Base-by-base conservation (phyloP, 345 rosid genomes). In the Bruguiera gymnorhiza region DNA sequence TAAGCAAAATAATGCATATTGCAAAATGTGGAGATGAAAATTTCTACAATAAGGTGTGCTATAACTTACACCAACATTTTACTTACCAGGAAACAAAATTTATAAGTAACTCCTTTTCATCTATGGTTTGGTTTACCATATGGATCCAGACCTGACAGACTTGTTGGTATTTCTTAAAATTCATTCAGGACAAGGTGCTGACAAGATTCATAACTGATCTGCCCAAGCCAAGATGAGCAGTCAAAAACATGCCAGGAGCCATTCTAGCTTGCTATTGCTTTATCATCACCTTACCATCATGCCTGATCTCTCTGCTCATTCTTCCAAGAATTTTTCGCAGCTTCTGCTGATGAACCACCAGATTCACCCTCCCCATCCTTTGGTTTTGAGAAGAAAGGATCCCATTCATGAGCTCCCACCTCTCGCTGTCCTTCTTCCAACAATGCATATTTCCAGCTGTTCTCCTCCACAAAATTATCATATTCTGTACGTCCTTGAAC, bases 301-400 rank as follows among this genome's bases (percentile, higher is more conserved):
- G 86, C 73, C 68, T 81, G 89, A 74, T 78, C 75, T 81, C 91
- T 86, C 74, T 78, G 91, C 80, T 92, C 98, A 63, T 86, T 92
- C 83, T 87, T 88, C 98, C 96, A 90, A 6, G 96, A 88, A 64
- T 84, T 90, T 73, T 92, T 90, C 0, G 89, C 96, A 53, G 86
- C 97, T 73, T 85, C 91, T 1, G 93, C 85, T 13, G 93, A 81
- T 26, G 84, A 81, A 65, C 83, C 81, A 52, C 79, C 62, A 16
- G 79, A 48, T 52, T 83, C 90, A 24, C 77, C 80, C 51, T 65
- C 71, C 18, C 78, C 77, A 2, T 81, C 88, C 82, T 92, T 92
- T 1, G 96, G 96, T 68, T 90, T 88, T 55, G 96, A 92, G 83
- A 92, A 92, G 88, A 92, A 92, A 0, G 96, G 96, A 64, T 92